Conservation (phyloP, 805 yeast genomes). For the Candida tibetensis region DNA sequence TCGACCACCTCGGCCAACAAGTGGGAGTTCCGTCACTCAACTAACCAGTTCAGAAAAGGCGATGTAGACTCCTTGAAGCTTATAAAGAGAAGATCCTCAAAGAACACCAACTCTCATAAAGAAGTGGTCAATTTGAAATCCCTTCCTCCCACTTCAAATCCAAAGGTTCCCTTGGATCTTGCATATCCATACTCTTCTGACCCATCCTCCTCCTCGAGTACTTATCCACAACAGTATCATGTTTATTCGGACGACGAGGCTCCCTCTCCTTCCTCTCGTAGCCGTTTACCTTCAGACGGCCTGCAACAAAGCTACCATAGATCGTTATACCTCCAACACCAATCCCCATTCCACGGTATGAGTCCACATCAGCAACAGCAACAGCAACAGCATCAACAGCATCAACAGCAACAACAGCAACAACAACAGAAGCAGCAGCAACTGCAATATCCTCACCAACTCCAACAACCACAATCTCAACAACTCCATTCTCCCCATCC, state of each 20-base stretch:
- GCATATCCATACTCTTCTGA: neutral
- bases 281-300: constrained; percentile 2
- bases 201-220: neutral
- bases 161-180: constrained; percentile 9
- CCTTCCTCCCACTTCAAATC: constrained; percentile 25
- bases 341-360: constrained; percentile 1
- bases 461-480: constrained; percentile 8
- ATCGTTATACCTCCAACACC: constrained; percentile 10
- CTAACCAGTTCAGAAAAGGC: constrained; percentile 76
- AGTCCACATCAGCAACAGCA: constrained; percentile 5
- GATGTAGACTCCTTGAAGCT: constrained; percentile 68
- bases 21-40: constrained; percentile 91
- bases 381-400: constrained; percentile 12
- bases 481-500: constrained; percentile 1
- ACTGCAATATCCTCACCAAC: constrained; percentile 14
- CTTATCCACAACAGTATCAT: neutral
- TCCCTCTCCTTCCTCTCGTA: neutral
- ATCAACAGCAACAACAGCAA: constrained; percentile 15
- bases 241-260: constrained; percentile 3
- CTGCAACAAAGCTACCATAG: constrained; percentile 17
- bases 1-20: constrained; percentile 20
- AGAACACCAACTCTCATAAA: constrained; percentile 35
- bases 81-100: constrained; percentile 72
- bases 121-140: constrained; percentile 37
- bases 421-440: constrained; percentile 10